Base-by-base conservation (phyloP, 768 basidiomycete genomes). In the Lentinula boryana region DNA sequence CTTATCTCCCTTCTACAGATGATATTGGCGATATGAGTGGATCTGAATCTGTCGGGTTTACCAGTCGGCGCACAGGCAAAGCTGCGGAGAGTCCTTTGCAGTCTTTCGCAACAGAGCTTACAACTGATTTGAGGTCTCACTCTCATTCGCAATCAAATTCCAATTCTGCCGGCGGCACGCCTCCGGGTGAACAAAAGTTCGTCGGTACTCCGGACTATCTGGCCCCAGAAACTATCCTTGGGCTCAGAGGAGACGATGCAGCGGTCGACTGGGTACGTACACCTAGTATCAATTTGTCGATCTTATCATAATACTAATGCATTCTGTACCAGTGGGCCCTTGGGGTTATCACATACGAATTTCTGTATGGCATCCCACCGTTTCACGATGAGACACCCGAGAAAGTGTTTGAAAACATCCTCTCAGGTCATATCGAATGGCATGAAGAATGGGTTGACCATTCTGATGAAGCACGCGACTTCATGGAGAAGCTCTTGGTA, bases 121-220 rank as follows among this genome's bases (percentile, higher is more conserved):
- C 91, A 4, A 93, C 84, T 13, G 90, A 93, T 70, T 75, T 93
- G 40, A 84, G 91, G 31, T 91, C 91, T 33, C 88, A 94, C 74
- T 87, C 86, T 13, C 82, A 78, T 60, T 82, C 83, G 18, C 81
- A 82, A 36, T 64, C 71, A 44, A 64, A 68, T 7, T 67, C 67
- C 5, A 68, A 69, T 33, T 72, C 72, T 1, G 72, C 72, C 4
- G 76, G 80, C 27, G 79, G 82, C 6, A 89, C 91, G 2, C 88
- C 91, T 18, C 87, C 88, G 16, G 87, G 87, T 16, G 92, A 94
- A 62, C 91, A 94, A 74, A 93, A 93, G 74, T 95, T 98, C 68
- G 96, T 96, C 27, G 96, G 96, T 21, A 99, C 96, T 3, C 96
- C 96, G 3, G 96, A 99, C 71, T 99, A 99, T 71, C 82, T 98